Evolutionary conservation across 2,329 filamentous ascomycete species (phyloP).

Genomic region (Pezizomycotina sp.): DNA sequence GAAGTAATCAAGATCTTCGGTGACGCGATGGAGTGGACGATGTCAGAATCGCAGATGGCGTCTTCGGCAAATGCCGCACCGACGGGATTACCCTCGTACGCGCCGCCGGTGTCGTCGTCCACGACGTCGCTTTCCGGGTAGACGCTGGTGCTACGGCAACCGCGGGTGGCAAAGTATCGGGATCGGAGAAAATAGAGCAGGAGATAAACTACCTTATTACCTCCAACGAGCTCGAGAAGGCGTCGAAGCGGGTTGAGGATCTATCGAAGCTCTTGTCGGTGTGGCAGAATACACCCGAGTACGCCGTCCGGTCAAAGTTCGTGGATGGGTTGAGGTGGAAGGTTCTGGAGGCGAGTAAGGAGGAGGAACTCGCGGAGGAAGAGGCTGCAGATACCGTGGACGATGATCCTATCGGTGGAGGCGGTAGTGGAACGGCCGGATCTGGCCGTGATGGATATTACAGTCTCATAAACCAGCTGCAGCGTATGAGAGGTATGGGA

Average conservation of each 20-base stretch:
- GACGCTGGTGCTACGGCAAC: no score
- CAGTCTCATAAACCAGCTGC: constrained; percentile 45
- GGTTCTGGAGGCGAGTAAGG: constrained; percentile 53
- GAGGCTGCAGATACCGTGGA: constrained; percentile 27
- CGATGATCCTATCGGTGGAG: constrained; percentile 27
- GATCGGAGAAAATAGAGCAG: constrained; percentile 21
- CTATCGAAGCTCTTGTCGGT: constrained; percentile 60
- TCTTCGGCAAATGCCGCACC: neutral
- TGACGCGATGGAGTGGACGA: constrained; percentile 83
- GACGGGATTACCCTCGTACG: no score
- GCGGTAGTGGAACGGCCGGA: constrained; percentile 28
- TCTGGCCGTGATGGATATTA: constrained; percentile 30
- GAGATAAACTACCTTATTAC: constrained; percentile 23
- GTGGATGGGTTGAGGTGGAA: constrained; percentile 66
- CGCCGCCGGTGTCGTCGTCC: no score
- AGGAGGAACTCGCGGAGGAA: constrained; percentile 34
- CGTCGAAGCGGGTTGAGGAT: constrained; percentile 56
- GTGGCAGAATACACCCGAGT: constrained; percentile 92
- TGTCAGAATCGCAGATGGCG: constrained; percentile 17
- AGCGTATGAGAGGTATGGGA: constrained; percentile 38
- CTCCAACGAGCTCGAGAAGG: constrained; percentile 53
- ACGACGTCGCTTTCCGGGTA: no score
- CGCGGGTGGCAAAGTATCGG: no score
- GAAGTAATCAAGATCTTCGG: constrained; percentile 82
- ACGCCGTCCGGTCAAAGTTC: constrained; percentile 65